phyloP scores from a whole-genome alignment of 2,329 filamentous ascomycete species.

The Arachnomyces sp. region DNA sequence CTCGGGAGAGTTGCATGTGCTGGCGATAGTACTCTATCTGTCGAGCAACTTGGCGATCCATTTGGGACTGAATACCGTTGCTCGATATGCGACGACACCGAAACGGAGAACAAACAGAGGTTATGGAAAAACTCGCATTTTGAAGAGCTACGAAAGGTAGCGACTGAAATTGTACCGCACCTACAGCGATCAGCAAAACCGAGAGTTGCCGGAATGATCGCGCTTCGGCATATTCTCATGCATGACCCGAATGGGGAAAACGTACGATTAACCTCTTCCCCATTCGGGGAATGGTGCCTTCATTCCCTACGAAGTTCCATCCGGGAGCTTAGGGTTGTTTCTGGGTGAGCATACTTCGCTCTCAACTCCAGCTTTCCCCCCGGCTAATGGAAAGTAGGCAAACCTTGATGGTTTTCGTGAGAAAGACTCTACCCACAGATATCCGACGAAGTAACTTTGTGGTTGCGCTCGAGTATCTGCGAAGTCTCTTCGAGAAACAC shows the following conservation, averaged over 20 bases:
- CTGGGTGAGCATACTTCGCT: conserved; percentile 44
- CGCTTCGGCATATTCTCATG: conserved; percentile 58
- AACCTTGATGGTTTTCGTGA: conserved; percentile 59
- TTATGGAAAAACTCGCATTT: conserved; percentile 16
- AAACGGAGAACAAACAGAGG: conserved; percentile 10
- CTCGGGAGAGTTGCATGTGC: conserved; percentile 53
- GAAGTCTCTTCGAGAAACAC: conserved; percentile 61
- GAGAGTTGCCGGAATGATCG: conserved; percentile 62
- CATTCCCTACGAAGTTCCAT: conserved; percentile 73
- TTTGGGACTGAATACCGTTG: conserved; percentile 22
- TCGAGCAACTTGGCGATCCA: conserved; percentile 20
- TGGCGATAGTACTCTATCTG: conserved; percentile 39
- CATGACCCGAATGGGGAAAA: conserved; percentile 55
- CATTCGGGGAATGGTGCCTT: conserved; percentile 70
- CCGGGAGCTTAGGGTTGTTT: conserved; percentile 74
- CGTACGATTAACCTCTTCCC: conserved; percentile 59
- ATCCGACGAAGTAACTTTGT: conserved; percentile 57
- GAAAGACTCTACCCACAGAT: conserved; percentile 38
- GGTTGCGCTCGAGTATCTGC: conserved; percentile 61
- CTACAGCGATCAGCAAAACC: conserved; percentile 47
- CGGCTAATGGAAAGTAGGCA: conserved; percentile 37
- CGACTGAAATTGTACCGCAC: conserved; percentile 33
- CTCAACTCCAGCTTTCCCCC: not conserved
- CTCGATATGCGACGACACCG: conserved; percentile 29
- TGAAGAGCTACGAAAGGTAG: conserved; percentile 33